Evolutionary conservation across 257 asterid species (phyloP), one percentile per base, ranked within the genome.

Genomic region (Solanum appendiculatum): DNA sequence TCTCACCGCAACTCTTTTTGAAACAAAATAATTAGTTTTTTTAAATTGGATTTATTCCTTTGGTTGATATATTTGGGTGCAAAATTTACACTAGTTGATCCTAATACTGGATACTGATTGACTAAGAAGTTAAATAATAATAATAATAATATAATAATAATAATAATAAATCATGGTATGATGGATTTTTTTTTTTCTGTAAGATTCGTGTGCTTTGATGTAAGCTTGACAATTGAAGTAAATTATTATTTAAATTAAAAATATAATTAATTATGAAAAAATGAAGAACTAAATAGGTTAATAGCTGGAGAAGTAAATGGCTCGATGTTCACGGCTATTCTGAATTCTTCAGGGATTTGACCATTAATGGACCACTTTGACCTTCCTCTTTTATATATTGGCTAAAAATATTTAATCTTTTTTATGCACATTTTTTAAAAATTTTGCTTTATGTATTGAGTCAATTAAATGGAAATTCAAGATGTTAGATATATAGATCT

Each of bases 311-410:
- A 86, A 86, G 91, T 77, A 82, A 88, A 34, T 74, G 91, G 92
- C 93, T 89, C 92, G 91, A 44, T 34, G 91, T 72, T 70, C 93
- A 91, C 42, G 91, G 73, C 86, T 86, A 58, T 86, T 90, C 92
- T 86, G 88, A 85, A 69, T 82, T 77, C 10, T 86, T 87, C 90
- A 85, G 88, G 89, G 80, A 6, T 90, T 94, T 92, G 97, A 92
- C 95, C 91, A 83, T 81, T 83, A 7, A 56, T 58, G 96, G 94
- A 94, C 95, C 93, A 92, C 94, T 91, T 90, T 86, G 94, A 92
- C 93, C 78, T 83, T 82, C 85, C 78, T 56, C 68, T 80, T 80
- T 31, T 25, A 1, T 16, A 14, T n/a, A 78, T 9, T 27, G 63
- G 84, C 9, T 15, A 78, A 77, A n/a, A 13, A 7, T 14, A 5